These are phyloP conservation scores for Amaranthus cruentus DNA, from an alignment of 148 eudicot genomes.

Conservation along the genomic window DNA sequence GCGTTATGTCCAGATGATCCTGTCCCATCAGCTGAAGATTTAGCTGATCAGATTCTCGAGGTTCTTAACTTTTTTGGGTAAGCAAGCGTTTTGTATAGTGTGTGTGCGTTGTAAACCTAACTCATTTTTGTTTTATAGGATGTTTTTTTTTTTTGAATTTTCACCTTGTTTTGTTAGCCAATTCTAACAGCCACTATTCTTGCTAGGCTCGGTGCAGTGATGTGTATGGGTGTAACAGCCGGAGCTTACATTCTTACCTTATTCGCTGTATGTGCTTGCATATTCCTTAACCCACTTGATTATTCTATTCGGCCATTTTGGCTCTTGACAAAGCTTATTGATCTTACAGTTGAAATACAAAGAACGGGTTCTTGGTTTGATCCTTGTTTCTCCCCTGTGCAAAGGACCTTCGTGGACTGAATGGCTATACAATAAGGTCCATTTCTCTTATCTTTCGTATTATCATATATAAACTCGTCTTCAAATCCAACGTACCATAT, in stretches of 20 bases:
- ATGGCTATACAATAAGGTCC: conserved; percentile 93
- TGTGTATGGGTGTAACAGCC: conserved; percentile 56
- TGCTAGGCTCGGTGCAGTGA: conserved; percentile 48
- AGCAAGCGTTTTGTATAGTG: background rate
- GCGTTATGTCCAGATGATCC: conserved; percentile 64
- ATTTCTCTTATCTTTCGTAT: background rate
- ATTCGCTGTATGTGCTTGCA: conserved; percentile 37
- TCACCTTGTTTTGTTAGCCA: background rate
- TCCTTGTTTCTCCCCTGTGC: conserved; percentile 91
- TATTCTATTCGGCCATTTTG: background rate
- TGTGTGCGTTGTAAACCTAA: background rate
- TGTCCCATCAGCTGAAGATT: conserved; percentile 70
- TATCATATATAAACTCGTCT: too few relatives aligned
- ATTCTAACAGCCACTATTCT: conserved; percentile 21
- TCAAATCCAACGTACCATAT: background rate
- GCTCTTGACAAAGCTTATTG: conserved; percentile 19
- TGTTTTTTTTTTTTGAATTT: background rate
- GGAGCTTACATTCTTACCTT: conserved; percentile 51
- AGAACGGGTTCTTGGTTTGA: conserved; percentile 86
- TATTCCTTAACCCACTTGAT: background rate
- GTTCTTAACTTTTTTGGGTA: conserved; percentile 85
- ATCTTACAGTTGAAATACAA: conserved; percentile 66
- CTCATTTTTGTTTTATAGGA: background rate
- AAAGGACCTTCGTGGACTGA: conserved; percentile 92
- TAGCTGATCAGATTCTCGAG: conserved; percentile 87